These are phyloP conservation scores for Myriangium duriaei DNA, from an alignment of 2,329 filamentous ascomycete species.

Conservation along the genomic window DNA sequence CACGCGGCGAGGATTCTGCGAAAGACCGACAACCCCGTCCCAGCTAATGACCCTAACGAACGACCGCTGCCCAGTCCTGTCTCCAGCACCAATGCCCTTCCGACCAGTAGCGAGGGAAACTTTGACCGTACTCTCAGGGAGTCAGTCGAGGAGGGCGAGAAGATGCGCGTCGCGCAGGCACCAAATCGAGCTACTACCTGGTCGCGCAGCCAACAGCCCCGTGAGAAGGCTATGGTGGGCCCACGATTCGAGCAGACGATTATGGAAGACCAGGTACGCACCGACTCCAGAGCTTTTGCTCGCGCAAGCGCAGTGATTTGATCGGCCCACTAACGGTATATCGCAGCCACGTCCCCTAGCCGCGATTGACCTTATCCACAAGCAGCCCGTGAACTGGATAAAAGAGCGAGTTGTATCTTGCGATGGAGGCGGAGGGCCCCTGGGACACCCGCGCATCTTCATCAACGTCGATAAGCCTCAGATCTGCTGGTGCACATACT, in stretches of 20 bases:
- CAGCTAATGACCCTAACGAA: constrained; percentile 52
- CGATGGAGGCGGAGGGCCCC: constrained; percentile 80
- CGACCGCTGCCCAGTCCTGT: constrained; percentile 34
- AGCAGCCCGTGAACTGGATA: constrained; percentile 87
- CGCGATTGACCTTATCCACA: constrained; percentile 91
- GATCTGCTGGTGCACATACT: constrained; percentile 84
- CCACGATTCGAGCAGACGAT: constrained; percentile 96
- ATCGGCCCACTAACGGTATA: too few species aligned
- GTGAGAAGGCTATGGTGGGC: constrained; percentile 76
- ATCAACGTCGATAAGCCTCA: constrained; percentile 98
- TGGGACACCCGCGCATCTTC: constrained; percentile 85
- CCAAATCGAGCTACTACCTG: constrained; percentile 74
- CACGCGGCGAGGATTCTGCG: constrained; percentile 12
- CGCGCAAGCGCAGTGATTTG: constrained; percentile 16
- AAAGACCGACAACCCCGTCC: constrained; percentile 33
- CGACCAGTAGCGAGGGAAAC: constrained; percentile 38
- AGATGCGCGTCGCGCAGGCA: constrained; percentile 56
- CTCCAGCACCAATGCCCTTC: constrained; percentile 48
- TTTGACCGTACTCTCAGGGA: constrained; percentile 45
- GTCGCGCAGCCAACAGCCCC: constrained; percentile 74
- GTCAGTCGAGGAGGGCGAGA: constrained; percentile 41
- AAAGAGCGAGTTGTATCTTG: constrained; percentile 72
- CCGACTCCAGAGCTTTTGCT: neutral
- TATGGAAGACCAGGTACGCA: constrained; percentile 73
- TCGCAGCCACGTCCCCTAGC: constrained; percentile 77